Evolutionary conservation across 2,329 filamentous ascomycete species (phyloP), one percentile per base, ranked within the genome.

Genomic region (Colletotrichum magnum): DNA sequence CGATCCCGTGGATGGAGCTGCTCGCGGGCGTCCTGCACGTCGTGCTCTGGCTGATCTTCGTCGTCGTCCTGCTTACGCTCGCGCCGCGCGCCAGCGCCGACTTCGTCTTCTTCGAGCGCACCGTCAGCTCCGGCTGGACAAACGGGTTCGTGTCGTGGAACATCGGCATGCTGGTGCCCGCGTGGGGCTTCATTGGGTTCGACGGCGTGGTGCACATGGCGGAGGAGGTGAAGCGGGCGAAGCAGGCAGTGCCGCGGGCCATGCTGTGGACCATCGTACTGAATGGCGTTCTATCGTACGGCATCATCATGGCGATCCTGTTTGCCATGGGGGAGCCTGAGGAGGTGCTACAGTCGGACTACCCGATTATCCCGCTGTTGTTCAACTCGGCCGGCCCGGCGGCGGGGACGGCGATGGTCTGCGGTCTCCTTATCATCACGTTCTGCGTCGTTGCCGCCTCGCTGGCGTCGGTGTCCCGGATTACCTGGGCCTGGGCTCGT

Each of bases 201-300:
- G 66, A 69, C 43, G 66, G 66, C 24, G 66, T 69, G 3, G 71
- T 72, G 39, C 71, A 72, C 57, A 72, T 72, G 71, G 67, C 71
- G 9, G 71, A 72, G 52, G 71, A 72, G 58, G 70, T 72, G 9
- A 57, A 50, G 26, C 50, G 64, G 28, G 71, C 71, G 58, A 69
- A 71, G 43, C 59, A 65, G 21, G 63, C 67, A 1, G 48, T 72
- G 24, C 71, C 71, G 32, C 28, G 60, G 41, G 68, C 62, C 36
- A 72, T 72, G 71, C 52, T 72, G 48, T 72, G 70, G 70, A 70
- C 67, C 15, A 58, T 72, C 0, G 61, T 73, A 2, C 70, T 76
- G 6, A 74, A 76, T 13, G 83, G 84, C 62, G 80, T 85, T 36
- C 83, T 85, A 72, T 69, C 66, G 24, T 69, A 69, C 2, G 66